These are phyloP conservation scores for Kodamaea sp. DNA, from an alignment of 1,139 yeast species.

Conservation along the genomic window DNA sequence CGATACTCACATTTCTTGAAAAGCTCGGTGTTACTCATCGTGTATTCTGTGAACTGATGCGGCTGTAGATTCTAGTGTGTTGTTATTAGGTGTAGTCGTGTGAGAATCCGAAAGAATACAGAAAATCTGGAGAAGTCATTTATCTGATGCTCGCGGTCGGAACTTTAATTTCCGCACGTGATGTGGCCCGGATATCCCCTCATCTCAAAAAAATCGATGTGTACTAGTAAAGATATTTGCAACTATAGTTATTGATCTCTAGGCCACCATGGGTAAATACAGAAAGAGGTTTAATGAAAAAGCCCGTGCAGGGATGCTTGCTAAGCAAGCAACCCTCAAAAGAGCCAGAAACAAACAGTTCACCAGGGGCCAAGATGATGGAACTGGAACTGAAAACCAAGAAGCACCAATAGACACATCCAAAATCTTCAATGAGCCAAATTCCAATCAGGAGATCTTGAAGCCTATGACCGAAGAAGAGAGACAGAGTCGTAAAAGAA, in stretches of 20 bases:
- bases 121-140: conserved; percentile 7
- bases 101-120: too few species aligned
- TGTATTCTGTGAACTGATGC: too few species aligned
- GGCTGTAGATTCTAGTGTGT: too few species aligned
- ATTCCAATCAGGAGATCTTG: conserved; percentile 65
- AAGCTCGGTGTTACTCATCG: conserved; percentile 19
- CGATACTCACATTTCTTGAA: conserved; percentile 35
- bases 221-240: too few species aligned
- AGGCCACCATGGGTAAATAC: conserved; percentile 84
- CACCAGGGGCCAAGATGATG: conserved; percentile 46
- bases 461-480: conserved; percentile 55
- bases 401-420: conserved; percentile 9
- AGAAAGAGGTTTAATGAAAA: conserved; percentile 81
- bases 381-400: conserved; percentile 21
- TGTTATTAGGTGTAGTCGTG: too few species aligned
- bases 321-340: conserved; percentile 73
- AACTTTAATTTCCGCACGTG: conserved; percentile 3
- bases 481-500: conserved; percentile 63
- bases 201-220: conserved; percentile 11
- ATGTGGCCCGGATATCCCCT: background rate
- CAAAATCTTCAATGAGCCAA: conserved; percentile 19
- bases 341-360: conserved; percentile 69
- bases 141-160: background rate
- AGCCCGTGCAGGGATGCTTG: conserved; percentile 83
- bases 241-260: too few species aligned